Base-by-base conservation (phyloP, 805 yeast species). In the Starmera caribaea region DNA sequence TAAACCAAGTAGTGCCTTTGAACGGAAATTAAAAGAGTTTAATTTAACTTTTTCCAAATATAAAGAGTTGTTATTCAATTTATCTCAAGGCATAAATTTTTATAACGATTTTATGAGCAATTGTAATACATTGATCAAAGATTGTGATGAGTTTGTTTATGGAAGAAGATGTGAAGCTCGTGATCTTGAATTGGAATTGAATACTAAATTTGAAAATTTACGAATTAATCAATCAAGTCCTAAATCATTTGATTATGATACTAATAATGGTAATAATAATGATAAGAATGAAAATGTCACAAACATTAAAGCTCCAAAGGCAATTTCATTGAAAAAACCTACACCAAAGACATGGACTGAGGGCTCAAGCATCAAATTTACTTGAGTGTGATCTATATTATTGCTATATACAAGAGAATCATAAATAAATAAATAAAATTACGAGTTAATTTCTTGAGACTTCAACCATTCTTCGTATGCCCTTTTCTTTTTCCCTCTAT, bases 31-130 rank as follows among this genome's bases (percentile, higher is more conserved):
- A 34, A 76, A 74, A 39, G 60, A 57, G 1, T 55, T 82, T 26
- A 81, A 51, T 9, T 29, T 41, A 1, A 51, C 39, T 2, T 55
- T 48, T 37, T 34, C 36, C 6, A 41, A 49, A 17, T 53, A 43
- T 49, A 57, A 68, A 26, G 85, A 81, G 48, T 66, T 85, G 3
- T 57, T 69, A 14, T 62, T 67, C 5, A 81, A 84, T 51, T 55
- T 86, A 24, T 69, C 69, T 27, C 83, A 81, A 48, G 96, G 95
- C 0, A 50, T 73, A 0, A 68, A 69, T 39, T 88, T 88, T 53
- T 89, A 89, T 61, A 67, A 67, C 31, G 81, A 79, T 39, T 73
- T 85, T 44, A 60, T 69, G 27, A 57, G 56, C 8, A 71, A 72
- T 38, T 68, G 74, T 6, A 60, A 63, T 26, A 57, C 49, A 3